Conservation (phyloP, 805 yeast species). For the Hemisphaericaspora nanyangensis region DNA sequence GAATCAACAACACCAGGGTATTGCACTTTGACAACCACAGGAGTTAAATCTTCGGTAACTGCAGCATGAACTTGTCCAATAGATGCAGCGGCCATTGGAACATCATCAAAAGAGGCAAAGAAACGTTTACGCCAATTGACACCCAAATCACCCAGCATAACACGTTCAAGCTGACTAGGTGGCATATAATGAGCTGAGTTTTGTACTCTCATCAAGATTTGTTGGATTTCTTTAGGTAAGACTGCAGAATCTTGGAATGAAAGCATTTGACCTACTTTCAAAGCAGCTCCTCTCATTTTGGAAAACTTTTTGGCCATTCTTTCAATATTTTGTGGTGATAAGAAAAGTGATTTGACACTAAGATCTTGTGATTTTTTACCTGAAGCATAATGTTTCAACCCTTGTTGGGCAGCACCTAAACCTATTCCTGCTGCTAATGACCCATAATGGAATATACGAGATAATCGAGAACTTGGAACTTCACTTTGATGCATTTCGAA, state of each 20-base stretch:
- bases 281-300: conserved; percentile 98
- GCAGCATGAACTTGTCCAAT: conserved; percentile 96
- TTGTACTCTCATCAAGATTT: conserved; percentile 78
- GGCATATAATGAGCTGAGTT: conserved; percentile 98
- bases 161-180: conserved; percentile 75
- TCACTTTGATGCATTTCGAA: conserved; percentile 57
- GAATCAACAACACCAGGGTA: conserved; percentile 95
- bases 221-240: conserved; percentile 80
- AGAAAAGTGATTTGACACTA: conserved; percentile 53
- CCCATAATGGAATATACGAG: conserved; percentile 90
- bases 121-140: conserved; percentile 64
- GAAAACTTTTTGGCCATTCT: conserved; percentile 82
- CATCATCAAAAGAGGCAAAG: conserved; percentile 73
- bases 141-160: conserved; percentile 73
- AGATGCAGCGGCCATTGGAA: conserved; percentile 93
- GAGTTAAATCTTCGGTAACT: conserved; percentile 56
- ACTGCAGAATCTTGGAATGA: conserved; percentile 90
- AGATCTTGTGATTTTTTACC: conserved; percentile 40
- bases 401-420: conserved; percentile 73
- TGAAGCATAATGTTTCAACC: conserved; percentile 61
- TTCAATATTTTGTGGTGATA: conserved; percentile 82
- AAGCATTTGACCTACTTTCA: conserved; percentile 94
- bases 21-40: conserved; percentile 92
- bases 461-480: conserved; percentile 85
- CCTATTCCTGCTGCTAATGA: conserved; percentile 90